Percentiles rank a stretch among this genome's conserved stretches.
Conservation (phyloP, 176 grass and related monocot species). For the Phragmites australis region DNA sequence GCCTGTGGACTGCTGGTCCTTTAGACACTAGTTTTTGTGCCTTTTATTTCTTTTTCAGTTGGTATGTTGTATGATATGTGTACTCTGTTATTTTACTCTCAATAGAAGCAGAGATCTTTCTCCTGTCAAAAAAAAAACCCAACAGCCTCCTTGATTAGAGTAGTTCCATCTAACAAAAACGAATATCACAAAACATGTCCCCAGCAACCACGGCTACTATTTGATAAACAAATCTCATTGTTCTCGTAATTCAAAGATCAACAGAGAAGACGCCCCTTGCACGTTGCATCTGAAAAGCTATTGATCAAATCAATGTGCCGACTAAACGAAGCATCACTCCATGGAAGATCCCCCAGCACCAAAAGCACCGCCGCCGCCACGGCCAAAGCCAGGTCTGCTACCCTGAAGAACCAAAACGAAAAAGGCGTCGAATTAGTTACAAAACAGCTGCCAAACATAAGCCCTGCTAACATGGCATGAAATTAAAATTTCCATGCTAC, state of each 20-base stretch:
- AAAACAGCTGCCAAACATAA: neutral
- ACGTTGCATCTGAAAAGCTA: neutral
- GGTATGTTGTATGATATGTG: too few relatives aligned
- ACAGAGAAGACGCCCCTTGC: slow-evolving; percentile 7
- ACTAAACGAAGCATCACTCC: slow-evolving; percentile 47
- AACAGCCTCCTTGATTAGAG: slow-evolving; percentile 13
- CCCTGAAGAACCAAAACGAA: slow-evolving; percentile 39
- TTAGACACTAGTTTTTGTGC: too few relatives aligned
- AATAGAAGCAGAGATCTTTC: too few relatives aligned
- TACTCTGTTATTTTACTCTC: too few relatives aligned
- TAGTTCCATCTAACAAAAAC: slow-evolving; percentile 23
- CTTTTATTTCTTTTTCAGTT: too few relatives aligned
- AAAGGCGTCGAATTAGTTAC: neutral
- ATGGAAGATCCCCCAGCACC: slow-evolving; percentile 51
- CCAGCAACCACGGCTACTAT: slow-evolving; percentile 20
- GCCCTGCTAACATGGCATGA: neutral
- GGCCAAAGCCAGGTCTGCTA: slow-evolving; percentile 82
- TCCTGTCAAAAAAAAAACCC: too few relatives aligned
- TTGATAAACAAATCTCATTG: slow-evolving; percentile 41
- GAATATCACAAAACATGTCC: slow-evolving; percentile 30
- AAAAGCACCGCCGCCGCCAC: slow-evolving; percentile 55
- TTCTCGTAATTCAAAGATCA: slow-evolving; percentile 38
- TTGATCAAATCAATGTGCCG: neutral
- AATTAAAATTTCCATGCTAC: neutral
- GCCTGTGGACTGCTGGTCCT: too few relatives aligned